Conservation (phyloP, 1,284 basidiomycete species). For the Ganoderma boninense region DNA sequence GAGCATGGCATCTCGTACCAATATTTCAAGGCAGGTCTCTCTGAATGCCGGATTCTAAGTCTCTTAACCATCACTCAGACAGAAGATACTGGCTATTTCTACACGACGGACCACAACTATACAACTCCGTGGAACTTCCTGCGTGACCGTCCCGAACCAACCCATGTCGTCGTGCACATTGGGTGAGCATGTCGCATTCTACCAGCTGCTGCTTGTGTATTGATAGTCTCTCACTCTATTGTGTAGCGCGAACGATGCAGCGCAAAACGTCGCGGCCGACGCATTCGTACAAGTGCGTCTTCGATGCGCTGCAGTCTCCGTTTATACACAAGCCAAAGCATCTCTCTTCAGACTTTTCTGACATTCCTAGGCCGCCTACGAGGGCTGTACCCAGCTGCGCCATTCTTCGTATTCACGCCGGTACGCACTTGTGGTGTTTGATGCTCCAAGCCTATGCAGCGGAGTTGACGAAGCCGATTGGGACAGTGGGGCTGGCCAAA, state of each 20-base stretch:
- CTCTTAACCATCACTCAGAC: conserved; percentile 45
- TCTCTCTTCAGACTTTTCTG: conserved; percentile 50
- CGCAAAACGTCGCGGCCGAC: conserved; percentile 52
- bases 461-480: not conserved
- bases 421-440: conserved; percentile 39
- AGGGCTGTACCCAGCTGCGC: conserved; percentile 51
- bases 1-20: conserved; percentile 61
- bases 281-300: conserved; percentile 52
- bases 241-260: conserved; percentile 55
- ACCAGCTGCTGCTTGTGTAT: not conserved
- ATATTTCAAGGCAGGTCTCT: conserved; percentile 51
- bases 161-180: conserved; percentile 64
- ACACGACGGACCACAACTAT: conserved; percentile 63
- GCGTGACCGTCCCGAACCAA: conserved; percentile 54
- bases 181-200: conserved; percentile 48
- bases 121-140: conserved; percentile 66
- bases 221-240: not conserved
- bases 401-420: conserved; percentile 63
- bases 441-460: not conserved
- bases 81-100: conserved; percentile 63
- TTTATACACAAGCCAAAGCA: not conserved
- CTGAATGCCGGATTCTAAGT: too few species aligned
- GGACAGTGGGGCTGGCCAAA: conserved; percentile 65
- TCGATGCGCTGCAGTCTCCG: not conserved
- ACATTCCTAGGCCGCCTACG: conserved; percentile 55